Base-by-base conservation (phyloP, 2,329 filamentous ascomycete genomes). In the Colletotrichum gloeosporioides region DNA sequence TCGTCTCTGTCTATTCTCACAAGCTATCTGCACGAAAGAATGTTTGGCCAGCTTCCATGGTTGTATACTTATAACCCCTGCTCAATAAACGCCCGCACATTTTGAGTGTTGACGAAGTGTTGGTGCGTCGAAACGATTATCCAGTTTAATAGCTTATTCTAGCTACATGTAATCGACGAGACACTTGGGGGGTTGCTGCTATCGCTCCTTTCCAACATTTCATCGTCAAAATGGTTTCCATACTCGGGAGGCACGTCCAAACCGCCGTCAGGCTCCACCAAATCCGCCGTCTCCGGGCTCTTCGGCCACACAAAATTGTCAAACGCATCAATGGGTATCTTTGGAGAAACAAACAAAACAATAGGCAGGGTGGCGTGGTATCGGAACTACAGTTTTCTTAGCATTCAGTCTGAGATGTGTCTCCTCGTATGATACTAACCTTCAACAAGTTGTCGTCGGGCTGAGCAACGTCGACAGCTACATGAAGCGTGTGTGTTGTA, bases 171-270 rank as follows among this genome's bases (percentile, higher is more conserved):
- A 8, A 22, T 22, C 4, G n/a, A 53, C 2, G 44, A 53, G 9
- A 53, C n/a, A 4, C 44, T 53, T 15, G 59, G 59, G 2, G 59
- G 27, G 2, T 32, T 32, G 18, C 18, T n/a, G 59, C 29, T 32
- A 3, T 53, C 44, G 10, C 27, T 62, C 18, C 29, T 31, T 9
- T 67, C 49, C 7, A 72, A 6, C 16, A 72, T 59, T 16, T 59
- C 53, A 49, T 72, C 69, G 4, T 25, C n/a, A 15, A 39, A 0
- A 25, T 73, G 70, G 9, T 39, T 13, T 3, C 70, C 63, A 18
- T 73, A 73, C 3, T 49, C 8, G 6, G 70, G 70, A 15, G 70
- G 70, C 8, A 73, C 55, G 18, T 73, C 70, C 53, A 73, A 29
- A 2, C 34, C 70, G 2, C 53, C 15, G 3, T 32, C 32, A n/a